phyloP scores from a whole-genome alignment of 164 flowering plant species.

The Pachysandra terminalis region DNA sequence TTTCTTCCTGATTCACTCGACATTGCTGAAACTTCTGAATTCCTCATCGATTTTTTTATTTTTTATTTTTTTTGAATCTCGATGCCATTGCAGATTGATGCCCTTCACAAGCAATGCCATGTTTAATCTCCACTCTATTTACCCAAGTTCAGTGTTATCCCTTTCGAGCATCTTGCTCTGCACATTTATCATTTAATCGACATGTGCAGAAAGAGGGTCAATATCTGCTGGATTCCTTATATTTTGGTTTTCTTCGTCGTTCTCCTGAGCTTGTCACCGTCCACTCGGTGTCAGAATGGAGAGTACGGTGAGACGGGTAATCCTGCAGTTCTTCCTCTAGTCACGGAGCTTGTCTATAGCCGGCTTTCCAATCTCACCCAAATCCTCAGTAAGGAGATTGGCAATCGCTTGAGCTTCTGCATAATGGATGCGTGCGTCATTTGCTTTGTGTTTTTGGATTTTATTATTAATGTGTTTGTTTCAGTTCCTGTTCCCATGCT shows the following conservation, averaged over 20 bases:
- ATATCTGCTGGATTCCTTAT: not conserved
- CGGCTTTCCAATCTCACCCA: constrained; percentile 45
- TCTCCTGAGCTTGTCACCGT: not conserved
- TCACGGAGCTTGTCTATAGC: constrained; percentile 32
- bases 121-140: not conserved
- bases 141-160: not conserved
- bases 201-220: constrained; percentile 7
- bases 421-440: constrained; percentile 50
- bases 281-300: constrained; percentile 9
- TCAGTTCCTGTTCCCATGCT: not conserved
- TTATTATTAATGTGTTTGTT: not conserved
- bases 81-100: not conserved
- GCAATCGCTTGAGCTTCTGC: constrained; percentile 49
- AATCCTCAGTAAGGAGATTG: constrained; percentile 37
- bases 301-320: constrained; percentile 5
- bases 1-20: not conserved
- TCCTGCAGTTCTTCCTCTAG: constrained; percentile 36
- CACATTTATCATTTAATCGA: not conserved
- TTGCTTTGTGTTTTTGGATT: not conserved
- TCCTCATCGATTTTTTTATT: no score
- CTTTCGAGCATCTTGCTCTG: not conserved
- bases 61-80: no score
- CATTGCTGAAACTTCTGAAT: not conserved
- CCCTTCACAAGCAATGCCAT: constrained; percentile 8
- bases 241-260: not conserved